Evolutionary conservation across 306 rosid species (phyloP).

Genomic region (Ziziphus jujuba): DNA sequence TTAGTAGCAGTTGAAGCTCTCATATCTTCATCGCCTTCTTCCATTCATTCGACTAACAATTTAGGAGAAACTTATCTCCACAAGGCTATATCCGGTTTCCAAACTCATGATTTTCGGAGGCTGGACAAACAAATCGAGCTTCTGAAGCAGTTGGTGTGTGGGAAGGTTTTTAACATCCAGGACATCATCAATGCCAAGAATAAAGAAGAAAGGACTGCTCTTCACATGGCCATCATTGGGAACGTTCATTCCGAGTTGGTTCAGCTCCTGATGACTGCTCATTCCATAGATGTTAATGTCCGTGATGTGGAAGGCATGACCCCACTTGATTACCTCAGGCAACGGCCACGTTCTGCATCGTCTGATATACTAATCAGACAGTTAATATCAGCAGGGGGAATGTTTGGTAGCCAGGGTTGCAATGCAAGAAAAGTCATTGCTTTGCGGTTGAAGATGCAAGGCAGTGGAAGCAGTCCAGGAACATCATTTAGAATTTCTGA

Average conservation of each 20-base stretch:
- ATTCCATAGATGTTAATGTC: constrained; percentile 60
- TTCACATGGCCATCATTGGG: constrained; percentile 85
- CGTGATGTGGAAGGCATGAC: constrained; percentile 73
- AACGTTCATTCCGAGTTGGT: constrained; percentile 82
- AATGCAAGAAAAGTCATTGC: constrained; percentile 84
- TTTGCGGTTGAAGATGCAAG: constrained; percentile 75
- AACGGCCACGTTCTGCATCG: constrained; percentile 60
- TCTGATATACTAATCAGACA: constrained; percentile 76
- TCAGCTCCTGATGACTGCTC: constrained; percentile 81
- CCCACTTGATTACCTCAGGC: constrained; percentile 84
- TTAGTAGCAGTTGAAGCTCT: constrained; percentile 74
- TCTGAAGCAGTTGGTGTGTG: constrained; percentile 53
- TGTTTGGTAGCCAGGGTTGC: constrained; percentile 67
- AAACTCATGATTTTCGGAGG: constrained; percentile 67
- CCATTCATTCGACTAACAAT: constrained; percentile 54
- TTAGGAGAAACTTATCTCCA: constrained; percentile 88
- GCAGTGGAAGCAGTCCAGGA: constrained; percentile 80
- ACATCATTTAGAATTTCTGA: constrained; percentile 78
- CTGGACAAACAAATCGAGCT: constrained; percentile 87
- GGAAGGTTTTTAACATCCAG: constrained; percentile 44
- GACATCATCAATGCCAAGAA: constrained; percentile 66
- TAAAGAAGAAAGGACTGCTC: constrained; percentile 75
- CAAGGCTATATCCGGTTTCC: constrained; percentile 87
- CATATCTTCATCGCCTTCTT: constrained; percentile 53
- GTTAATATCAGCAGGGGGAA: constrained; percentile 87